These are phyloP conservation scores for Xylariaceae sp. DNA, from an alignment of 2,329 filamentous ascomycete genomes.

Conservation along the genomic window DNA sequence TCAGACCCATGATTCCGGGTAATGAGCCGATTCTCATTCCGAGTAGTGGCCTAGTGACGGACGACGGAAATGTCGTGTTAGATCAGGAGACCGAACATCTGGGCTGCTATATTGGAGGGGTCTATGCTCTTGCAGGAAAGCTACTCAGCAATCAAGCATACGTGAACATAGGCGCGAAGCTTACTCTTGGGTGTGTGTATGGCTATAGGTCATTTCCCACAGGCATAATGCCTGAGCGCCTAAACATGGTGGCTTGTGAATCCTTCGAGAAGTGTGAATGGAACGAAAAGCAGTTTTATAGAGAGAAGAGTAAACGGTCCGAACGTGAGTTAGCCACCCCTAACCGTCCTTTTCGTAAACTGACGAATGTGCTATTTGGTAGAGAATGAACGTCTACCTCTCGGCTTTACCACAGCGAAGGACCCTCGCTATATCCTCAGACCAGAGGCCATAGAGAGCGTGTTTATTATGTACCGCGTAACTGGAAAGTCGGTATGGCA, in stretches of 20 bases:
- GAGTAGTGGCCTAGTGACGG: conserved; percentile 53
- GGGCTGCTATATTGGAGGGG: conserved; percentile 73
- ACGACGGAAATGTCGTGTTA: conserved; percentile 34
- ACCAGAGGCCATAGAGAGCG: conserved; percentile 44
- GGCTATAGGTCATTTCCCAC: conserved; percentile 62
- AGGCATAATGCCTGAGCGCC: conserved; percentile 67
- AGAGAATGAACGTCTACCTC: conserved; percentile 43
- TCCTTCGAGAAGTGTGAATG: conserved; percentile 42
- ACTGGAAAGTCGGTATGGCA: conserved; percentile 38
- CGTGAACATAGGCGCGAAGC: conserved; percentile 59
- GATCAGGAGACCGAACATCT: conserved; percentile 61
- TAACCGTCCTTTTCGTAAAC: not conserved
- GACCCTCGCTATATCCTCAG: conserved; percentile 44
- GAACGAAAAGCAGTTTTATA: conserved; percentile 31
- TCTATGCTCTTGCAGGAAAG: conserved; percentile 70
- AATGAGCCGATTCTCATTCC: conserved; percentile 66
- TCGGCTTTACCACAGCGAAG: conserved; percentile 62
- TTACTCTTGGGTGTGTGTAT: conserved; percentile 69
- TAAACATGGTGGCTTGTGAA: conserved; percentile 54
- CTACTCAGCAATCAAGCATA: conserved; percentile 62
- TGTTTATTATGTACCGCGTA: conserved; percentile 42
- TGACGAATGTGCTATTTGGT: conserved; percentile 13
- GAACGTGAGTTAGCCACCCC: conserved; percentile 31
- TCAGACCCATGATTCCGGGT: conserved; percentile 67
- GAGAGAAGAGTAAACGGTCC: conserved; percentile 31